Percentiles rank a stretch among this genome's conserved stretches.
Conservation (phyloP, 345 rosid genomes). For the Toxicodendron radicans region DNA sequence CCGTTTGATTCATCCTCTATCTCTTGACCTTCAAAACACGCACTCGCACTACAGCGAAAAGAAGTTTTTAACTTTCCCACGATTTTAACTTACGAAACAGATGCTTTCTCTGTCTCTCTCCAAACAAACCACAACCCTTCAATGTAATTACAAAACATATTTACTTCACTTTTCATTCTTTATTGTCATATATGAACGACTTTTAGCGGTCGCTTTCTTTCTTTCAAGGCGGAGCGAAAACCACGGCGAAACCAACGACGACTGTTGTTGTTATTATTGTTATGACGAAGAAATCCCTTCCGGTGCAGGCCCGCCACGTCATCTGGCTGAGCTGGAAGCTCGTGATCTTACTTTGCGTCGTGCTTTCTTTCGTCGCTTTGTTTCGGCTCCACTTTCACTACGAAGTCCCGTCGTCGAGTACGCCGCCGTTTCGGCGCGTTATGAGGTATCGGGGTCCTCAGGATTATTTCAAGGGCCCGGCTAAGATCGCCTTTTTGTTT, state of each 20-base stretch:
- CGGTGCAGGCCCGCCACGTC: slow-evolving; percentile 36
- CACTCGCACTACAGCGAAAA: not conserved
- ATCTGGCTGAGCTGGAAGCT: slow-evolving; percentile 70
- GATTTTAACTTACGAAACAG: not conserved
- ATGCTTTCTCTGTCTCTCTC: not conserved
- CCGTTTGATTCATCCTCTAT: not conserved
- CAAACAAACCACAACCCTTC: not conserved
- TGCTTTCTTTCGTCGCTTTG: slow-evolving; percentile 54
- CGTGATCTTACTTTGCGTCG: slow-evolving; percentile 44
- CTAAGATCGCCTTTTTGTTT: slow-evolving; percentile 69
- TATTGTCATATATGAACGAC: too few relatives aligned
- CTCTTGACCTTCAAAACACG: not conserved
- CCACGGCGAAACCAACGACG: too few relatives aligned
- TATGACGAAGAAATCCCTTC: slow-evolving; percentile 54
- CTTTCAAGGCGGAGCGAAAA: too few relatives aligned
- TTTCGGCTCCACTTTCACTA: slow-evolving; percentile 42
- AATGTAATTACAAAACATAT: too few relatives aligned
- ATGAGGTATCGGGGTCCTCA: slow-evolving; percentile 38
- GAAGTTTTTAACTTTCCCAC: slow-evolving; percentile 12
- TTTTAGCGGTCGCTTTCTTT: too few relatives aligned
- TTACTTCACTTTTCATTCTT: too few relatives aligned
- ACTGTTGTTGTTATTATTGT: too few relatives aligned
- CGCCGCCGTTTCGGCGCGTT: slow-evolving; percentile 25
- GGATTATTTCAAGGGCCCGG: slow-evolving; percentile 34
- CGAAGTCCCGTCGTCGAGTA: slow-evolving; percentile 21